Base-by-base conservation (phyloP, 257 asterid genomes). In the Cordia subcordata region DNA sequence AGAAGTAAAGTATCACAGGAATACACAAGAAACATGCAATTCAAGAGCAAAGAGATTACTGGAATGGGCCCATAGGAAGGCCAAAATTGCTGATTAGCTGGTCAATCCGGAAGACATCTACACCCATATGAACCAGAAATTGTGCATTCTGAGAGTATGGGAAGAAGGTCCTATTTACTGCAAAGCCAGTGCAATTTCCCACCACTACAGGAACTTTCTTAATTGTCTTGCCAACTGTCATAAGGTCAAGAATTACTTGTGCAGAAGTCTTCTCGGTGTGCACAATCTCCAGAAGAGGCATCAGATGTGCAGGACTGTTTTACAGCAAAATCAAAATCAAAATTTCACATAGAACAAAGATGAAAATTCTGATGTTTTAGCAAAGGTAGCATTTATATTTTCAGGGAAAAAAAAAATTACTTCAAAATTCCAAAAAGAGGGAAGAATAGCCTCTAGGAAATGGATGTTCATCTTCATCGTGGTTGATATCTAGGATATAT, bases 11-110 rank as follows among this genome's bases (percentile, higher is more conserved):
- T 27, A 27, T 27, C 35, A 27, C 4, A 49, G 22, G 19, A 49
- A 49, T 49, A 17, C 11, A 17, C 54, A 56, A 13, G 46, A 59
- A 3, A 45, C 54, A 44, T 45, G 64, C 38, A 49, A 22, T 45
- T 35, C 8, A 4, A 62, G 63, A 66, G 69, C 72, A 65, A 72
- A 71, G 81, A 72, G 71, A 70, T 85, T 89, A 93, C 99, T 83
- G 97, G 81, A 93, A 86, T 62, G 99, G 99, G n/a, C 99, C 99
- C 65, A 93, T 62, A 15, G 99, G 97, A 62, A 93, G 84, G 67
- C 99, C 99, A 63, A 93, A 93, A 68, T 79, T 60, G 53, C 70
- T 58, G 72, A 93, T 93, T 21, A 85, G 85, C 72, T 62, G 87
- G 73, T 93, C 99, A 68, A 93, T 85, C 75, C 99, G 89, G 84